phyloP scores from a whole-genome alignment of 257 asterid genomes.

The Gentiana macrophylla region DNA sequence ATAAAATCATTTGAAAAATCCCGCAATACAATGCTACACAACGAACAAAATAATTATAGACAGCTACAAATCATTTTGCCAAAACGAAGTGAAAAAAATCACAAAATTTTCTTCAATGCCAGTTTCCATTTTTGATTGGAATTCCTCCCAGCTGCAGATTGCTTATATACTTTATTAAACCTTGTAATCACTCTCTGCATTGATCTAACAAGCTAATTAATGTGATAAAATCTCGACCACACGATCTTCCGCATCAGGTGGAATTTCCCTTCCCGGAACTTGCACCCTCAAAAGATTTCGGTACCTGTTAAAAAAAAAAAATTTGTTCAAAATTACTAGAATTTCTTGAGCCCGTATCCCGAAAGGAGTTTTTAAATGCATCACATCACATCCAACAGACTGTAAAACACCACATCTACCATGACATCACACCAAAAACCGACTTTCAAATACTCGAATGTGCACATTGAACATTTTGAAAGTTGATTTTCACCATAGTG shows the following conservation, averaged over 20 bases:
- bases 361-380: too few relatives aligned
- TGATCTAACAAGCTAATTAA: slow-evolving; percentile 23
- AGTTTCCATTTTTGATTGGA: slow-evolving; percentile 6
- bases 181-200: slow-evolving; percentile 13
- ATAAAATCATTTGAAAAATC: background rate
- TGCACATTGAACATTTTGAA: too few relatives aligned
- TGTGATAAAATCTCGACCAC: slow-evolving; percentile 47
- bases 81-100: background rate
- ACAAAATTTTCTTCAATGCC: slow-evolving; percentile 12
- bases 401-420: too few relatives aligned
- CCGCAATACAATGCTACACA: slow-evolving; percentile 4
- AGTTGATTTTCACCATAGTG: too few relatives aligned
- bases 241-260: slow-evolving; percentile 74
- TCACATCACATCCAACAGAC: too few relatives aligned
- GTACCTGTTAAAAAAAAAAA: slow-evolving; percentile 39
- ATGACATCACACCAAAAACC: too few relatives aligned
- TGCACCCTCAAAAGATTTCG: slow-evolving; percentile 57
- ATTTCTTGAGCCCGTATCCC: too few relatives aligned
- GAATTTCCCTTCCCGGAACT: slow-evolving; percentile 95
- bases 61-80: background rate
- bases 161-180: slow-evolving; percentile 9
- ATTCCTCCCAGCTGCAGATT: slow-evolving; percentile 16
- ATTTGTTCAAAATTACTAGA: background rate
- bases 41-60: slow-evolving; percentile 7
- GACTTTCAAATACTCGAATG: too few relatives aligned